Base-by-base conservation (phyloP, 169 alveolate species). In the Babesia caballi region DNA sequence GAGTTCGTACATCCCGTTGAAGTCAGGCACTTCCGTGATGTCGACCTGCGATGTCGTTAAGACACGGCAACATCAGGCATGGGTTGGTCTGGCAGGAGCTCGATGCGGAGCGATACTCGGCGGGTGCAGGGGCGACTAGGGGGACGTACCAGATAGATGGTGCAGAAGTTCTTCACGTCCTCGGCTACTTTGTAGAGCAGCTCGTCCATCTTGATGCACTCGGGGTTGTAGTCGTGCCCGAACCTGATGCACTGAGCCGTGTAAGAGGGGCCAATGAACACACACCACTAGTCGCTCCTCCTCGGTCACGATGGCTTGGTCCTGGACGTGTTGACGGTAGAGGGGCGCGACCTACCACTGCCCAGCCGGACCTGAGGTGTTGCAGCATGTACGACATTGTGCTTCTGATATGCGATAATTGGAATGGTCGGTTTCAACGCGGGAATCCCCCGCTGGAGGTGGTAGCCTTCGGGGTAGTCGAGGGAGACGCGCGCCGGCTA, bases 201-300 rank as follows among this genome's bases (percentile, higher is more conserved):
- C 84, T 97, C 99, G 87, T 97, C 99, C 99, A 96, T 96, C 71
- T 95, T 89, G 98, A 97, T 97, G 67, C 99, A 97, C 67, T 93
- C 95, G 25, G 98, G 96, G 80, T 97, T 98, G 89, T 94, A 93
- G 85, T 97, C 99, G 58, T 96, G 98, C 25, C 99, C 99, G 73
- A 97, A 97, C 63, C 99, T 87, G n/a, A 97, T 95, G 50, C 97
- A 93, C 93, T 88, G 47, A 56, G 42, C 19, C 30, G 4, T 21
- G 44, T 28, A 42, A 58, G 57, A 21, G 25, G n/a, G 83, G 83
- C 1, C 14, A 12, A 15, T 19, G 9, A 14, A 35, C 23, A 53
- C 85, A 6, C 67, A 77, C 85, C 42, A 97, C 99, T 19, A 97
- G 92, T 60, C 97, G 88, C 68, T 97, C 98, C 81, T 96, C 99